Evolutionary conservation across 2,329 filamentous ascomycete species (phyloP).

Genomic region (Ophiostoma ips): DNA sequence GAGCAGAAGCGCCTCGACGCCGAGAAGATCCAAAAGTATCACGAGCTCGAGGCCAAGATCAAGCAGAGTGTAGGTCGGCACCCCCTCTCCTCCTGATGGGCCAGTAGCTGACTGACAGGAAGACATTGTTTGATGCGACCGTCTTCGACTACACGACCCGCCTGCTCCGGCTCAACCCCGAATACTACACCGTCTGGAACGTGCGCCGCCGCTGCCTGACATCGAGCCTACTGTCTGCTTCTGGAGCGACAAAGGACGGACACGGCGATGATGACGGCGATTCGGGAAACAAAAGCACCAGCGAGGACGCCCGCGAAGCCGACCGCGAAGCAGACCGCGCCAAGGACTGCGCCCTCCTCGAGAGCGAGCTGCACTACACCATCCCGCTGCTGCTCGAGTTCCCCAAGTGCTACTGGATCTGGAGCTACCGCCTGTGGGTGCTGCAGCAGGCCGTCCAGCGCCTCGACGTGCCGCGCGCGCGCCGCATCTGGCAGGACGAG

Average conservation of each 20-base stretch:
- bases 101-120: slow-evolving; percentile 5
- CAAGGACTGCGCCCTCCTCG: slow-evolving; percentile 33
- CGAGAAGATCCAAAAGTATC: slow-evolving; percentile 64
- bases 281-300: neutral
- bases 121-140: slow-evolving; percentile 35
- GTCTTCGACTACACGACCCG: slow-evolving; percentile 57
- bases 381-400: slow-evolving; percentile 71
- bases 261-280: slow-evolving; percentile 24
- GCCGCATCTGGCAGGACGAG: slow-evolving; percentile 69
- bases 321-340: neutral
- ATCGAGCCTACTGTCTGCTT: slow-evolving; percentile 42
- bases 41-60: slow-evolving; percentile 53
- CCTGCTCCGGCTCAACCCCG: slow-evolving; percentile 63
- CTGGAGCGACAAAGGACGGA: slow-evolving; percentile 33
- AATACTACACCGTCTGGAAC: slow-evolving; percentile 90
- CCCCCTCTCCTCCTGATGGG: too few species aligned
- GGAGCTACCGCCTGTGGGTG: slow-evolving; percentile 88
- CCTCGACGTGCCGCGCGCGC: slow-evolving; percentile 41
- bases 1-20: slow-evolving; percentile 58
- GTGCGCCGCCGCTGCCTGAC: slow-evolving; percentile 60
- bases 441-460: slow-evolving; percentile 55
- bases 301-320: slow-evolving; percentile 5
- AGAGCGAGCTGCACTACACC: slow-evolving; percentile 65
- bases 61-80: slow-evolving; percentile 41
- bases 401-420: slow-evolving; percentile 99